Evolutionary conservation across 176 grass and related monocot genomes (phyloP).

Genomic region (Carex parvula): DNA sequence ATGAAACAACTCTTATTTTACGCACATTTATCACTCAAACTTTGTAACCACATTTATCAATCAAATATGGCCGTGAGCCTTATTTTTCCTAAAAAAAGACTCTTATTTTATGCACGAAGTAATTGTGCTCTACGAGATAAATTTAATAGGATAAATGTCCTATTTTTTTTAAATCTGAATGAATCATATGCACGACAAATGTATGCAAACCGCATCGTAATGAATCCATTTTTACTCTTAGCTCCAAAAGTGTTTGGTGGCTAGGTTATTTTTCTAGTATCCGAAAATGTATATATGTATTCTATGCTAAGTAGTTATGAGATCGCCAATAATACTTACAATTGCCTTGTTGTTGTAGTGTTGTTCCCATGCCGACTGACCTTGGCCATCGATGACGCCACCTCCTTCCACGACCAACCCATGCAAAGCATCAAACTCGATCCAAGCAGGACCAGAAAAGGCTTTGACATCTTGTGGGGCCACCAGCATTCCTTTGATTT

Average conservation of each 20-base stretch:
- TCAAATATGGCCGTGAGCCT: too few relatives aligned
- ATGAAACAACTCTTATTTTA: background rate
- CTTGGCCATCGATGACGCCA: constrained; percentile 34
- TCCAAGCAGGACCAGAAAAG: constrained; percentile 23
- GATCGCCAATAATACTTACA: background rate
- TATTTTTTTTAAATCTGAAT: too few relatives aligned
- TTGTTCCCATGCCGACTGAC: background rate
- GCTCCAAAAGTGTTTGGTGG: too few relatives aligned
- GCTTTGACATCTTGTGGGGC: constrained; percentile 6
- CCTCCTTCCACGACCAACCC: constrained; percentile 29
- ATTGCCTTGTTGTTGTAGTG: background rate
- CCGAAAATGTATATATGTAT: background rate
- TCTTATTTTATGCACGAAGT: background rate
- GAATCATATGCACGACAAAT: too few relatives aligned
- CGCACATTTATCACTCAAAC: too few relatives aligned
- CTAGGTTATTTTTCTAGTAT: too few relatives aligned
- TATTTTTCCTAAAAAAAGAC: too few relatives aligned
- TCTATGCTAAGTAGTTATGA: too few relatives aligned
- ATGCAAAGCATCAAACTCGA: constrained; percentile 35
- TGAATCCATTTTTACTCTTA: background rate
- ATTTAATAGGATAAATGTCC: too few relatives aligned
- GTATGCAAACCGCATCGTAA: background rate
- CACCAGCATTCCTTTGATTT: constrained; percentile 33
- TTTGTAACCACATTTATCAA: too few relatives aligned
- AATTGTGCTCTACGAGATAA: background rate